Conservation (phyloP, 805 yeast species). For the Candida argentea region DNA sequence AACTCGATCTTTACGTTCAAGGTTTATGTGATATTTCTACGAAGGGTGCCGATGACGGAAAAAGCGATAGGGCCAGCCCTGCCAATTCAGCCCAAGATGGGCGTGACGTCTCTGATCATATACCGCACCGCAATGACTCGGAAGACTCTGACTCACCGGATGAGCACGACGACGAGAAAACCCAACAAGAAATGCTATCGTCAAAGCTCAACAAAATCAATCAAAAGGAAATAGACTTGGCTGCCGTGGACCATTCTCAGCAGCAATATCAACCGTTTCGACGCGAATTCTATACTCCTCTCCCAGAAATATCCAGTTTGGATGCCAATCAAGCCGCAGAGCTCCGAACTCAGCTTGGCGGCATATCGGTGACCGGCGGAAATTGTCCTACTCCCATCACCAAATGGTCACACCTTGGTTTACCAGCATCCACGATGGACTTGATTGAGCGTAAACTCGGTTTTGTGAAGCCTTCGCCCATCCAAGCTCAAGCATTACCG, state of each 20-base stretch:
- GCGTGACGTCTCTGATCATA: constrained; percentile 6
- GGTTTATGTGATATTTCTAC: too few species aligned
- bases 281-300: constrained; percentile 54
- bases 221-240: constrained; percentile 41
- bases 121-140: too few species aligned
- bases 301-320: constrained; percentile 39
- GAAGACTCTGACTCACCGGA: constrained; percentile 13
- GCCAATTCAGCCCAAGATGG: constrained; percentile 13
- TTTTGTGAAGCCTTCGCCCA: constrained; percentile 67
- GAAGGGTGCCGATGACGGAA: constrained; percentile 1
- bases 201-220: constrained; percentile 31
- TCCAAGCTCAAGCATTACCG: constrained; percentile 87
- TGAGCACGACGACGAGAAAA: constrained; percentile 24
- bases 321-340: constrained; percentile 46
- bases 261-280: constrained; percentile 43
- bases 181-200: constrained; percentile 23
- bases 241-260: constrained; percentile 35
- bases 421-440: constrained; percentile 48
- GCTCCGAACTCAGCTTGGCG: constrained; percentile 44
- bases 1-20: too few species aligned
- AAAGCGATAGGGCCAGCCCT: constrained; percentile 6
- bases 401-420: constrained; percentile 75
- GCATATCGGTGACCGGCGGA: constrained; percentile 56
- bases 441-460: constrained; percentile 40
- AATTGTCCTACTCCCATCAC: constrained; percentile 54